Percentiles rank a stretch among this genome's conserved stretches.
These are phyloP conservation scores for Termitomyces sp. DNA, from an alignment of 768 basidiomycete species.

Conservation along the genomic window DNA sequence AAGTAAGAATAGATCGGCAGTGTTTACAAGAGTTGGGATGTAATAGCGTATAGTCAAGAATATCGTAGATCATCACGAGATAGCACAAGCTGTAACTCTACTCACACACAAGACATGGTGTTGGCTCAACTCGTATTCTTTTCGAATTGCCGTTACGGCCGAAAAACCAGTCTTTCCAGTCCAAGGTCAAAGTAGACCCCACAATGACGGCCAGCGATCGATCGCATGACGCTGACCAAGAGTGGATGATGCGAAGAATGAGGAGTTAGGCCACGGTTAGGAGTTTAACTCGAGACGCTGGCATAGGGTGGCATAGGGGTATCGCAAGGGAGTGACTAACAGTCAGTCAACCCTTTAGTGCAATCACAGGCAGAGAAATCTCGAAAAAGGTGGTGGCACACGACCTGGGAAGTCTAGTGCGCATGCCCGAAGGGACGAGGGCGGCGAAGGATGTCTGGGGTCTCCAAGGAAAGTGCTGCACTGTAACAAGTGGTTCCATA, in stretches of 20 bases:
- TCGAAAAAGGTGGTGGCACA: neutral
- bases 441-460: neutral
- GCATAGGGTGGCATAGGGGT: neutral
- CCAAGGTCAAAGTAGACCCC: too few relatives aligned
- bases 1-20: neutral
- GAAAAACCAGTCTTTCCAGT: neutral
- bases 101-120: constrained; percentile 1
- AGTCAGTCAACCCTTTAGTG: neutral
- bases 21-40: neutral
- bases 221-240: neutral
- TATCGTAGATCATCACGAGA: neutral
- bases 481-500: neutral
- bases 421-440: neutral
- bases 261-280: too few relatives aligned
- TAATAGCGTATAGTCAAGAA: neutral
- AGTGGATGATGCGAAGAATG: neutral
- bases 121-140: constrained; percentile 3
- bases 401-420: neutral
- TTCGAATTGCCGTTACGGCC: neutral
- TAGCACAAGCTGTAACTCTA: neutral
- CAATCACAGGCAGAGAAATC: neutral
- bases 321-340: neutral
- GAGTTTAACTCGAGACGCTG: neutral
- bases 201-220: neutral
- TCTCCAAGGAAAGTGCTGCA: neutral